Percentiles rank a stretch among this genome's conserved stretches.
Evolutionary conservation across 1,284 basidiomycete genomes (phyloP).

Genomic region (Cryptococcus maquisensis): DNA sequence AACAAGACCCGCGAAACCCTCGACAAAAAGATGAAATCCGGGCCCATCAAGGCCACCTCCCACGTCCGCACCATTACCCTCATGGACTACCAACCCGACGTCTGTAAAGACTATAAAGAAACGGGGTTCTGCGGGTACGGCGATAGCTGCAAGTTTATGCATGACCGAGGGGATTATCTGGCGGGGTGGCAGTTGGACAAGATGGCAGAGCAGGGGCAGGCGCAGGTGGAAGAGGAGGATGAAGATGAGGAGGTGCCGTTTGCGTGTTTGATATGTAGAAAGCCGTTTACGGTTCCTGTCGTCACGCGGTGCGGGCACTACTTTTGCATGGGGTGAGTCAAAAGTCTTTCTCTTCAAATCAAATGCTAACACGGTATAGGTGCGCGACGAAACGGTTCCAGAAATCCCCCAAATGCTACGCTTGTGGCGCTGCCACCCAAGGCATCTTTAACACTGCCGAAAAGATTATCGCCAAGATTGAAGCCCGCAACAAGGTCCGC

Average conservation of each 20-base stretch:
- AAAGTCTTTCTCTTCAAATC: background rate
- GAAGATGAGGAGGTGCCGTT: slow-evolving; percentile 90
- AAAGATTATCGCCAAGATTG: slow-evolving; percentile 48
- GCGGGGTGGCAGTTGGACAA: slow-evolving; percentile 95
- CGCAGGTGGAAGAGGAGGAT: slow-evolving; percentile 53
- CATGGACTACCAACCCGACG: slow-evolving; percentile 96
- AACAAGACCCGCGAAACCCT: slow-evolving; percentile 65
- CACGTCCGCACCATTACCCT: slow-evolving; percentile 95
- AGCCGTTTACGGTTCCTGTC: slow-evolving; percentile 90
- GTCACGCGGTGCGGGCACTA: slow-evolving; percentile 96
- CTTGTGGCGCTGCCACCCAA: slow-evolving; percentile 85
- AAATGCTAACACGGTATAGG: slow-evolving; percentile 30
- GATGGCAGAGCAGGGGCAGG: slow-evolving; percentile 25
- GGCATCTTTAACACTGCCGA: slow-evolving; percentile 66
- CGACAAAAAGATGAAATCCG: slow-evolving; percentile 83
- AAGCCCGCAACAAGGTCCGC: slow-evolving; percentile 41
- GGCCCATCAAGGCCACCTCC: slow-evolving; percentile 70
- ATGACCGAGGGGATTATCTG: slow-evolving; percentile 76
- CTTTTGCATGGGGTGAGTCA: slow-evolving; percentile 70
- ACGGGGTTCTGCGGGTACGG: slow-evolving; percentile 99
- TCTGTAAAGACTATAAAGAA: slow-evolving; percentile 99
- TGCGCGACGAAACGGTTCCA: slow-evolving; percentile 91
- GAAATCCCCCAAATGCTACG: slow-evolving; percentile 92
- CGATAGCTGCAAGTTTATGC: slow-evolving; percentile 95
- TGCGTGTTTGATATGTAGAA: slow-evolving; percentile 91